Base-by-base conservation (phyloP, 179 eudicot species). In the Nepenthes alata region DNA sequence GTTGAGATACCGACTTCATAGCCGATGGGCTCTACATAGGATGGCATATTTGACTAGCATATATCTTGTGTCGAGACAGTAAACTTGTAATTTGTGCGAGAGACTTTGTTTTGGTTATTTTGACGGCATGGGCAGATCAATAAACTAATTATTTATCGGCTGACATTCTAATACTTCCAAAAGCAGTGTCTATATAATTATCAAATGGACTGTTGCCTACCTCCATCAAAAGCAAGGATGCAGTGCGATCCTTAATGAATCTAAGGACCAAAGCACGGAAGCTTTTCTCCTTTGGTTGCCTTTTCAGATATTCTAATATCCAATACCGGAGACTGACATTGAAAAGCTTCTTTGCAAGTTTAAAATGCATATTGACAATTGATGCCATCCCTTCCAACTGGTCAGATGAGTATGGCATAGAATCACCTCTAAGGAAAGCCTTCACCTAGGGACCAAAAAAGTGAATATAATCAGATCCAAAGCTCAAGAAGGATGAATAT, bases 231-330 rank as follows among this genome's bases (percentile, higher is more conserved):
- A 93, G 67, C 72, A 93, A 71, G 68, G 96, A 81, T 63, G 96
- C 98, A 58, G 73, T 68, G 55, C 95, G 81, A 68, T 93, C 96
- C 74, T 86, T 93, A 74, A 89, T 81, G 70, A 85, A 93, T 73
- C 85, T 83, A 64, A 89, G 96, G 72, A 93, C 70, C 73, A 89
- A 66, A 47, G 90, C 98, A 67, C 81, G 81, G 48, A 83, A 86
- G 59, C 62, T 77, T 70, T 67, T 81, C 34, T 75, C 83, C 73
- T 76, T 80, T 9, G 93, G 84, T 58, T 89, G 98, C 72, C 86
- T 77, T 74, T 90, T 79, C 78, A 93, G 57, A 62, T 85, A 84
- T 67, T 85, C 95, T 51, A 90, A 58, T 60, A 83, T 77, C 89
- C 97, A 91, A 77, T 88, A 91, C 10, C 91, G 80, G 3, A 88